A percentile compares a stretch with the other conserved stretches of the same genome.
Evolutionary conservation across 1,139 yeast species (phyloP).

Genomic region (Debaryomyces robertsiae): DNA sequence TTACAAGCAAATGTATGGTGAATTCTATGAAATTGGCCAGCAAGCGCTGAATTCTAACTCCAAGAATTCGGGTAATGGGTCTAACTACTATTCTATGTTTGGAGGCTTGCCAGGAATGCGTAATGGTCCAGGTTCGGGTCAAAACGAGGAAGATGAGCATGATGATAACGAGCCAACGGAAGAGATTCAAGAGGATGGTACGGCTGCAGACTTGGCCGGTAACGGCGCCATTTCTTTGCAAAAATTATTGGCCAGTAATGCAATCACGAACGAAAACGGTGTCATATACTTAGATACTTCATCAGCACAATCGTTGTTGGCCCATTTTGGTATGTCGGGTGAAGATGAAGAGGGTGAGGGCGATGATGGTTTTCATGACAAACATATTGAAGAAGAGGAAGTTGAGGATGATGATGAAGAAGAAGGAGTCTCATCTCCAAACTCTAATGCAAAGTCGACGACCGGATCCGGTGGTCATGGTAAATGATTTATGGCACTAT

Average conservation of each 20-base stretch:
- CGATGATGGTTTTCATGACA: constrained; percentile 25
- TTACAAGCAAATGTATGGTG: constrained; percentile 53
- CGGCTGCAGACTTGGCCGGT: constrained; percentile 22
- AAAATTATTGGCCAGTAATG: constrained; percentile 53
- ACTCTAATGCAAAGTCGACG: constrained; percentile 7
- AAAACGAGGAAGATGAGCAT: constrained; percentile 13
- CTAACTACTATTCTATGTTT: constrained; percentile 19
- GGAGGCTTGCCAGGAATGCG: constrained; percentile 28
- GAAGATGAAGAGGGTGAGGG: constrained; percentile 27
- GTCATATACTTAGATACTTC: constrained; percentile 55
- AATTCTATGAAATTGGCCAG: constrained; percentile 43
- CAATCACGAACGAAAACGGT: constrained; percentile 58
- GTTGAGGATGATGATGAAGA: constrained; percentile 18
- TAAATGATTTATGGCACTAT: constrained; percentile 1
- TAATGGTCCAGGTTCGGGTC: constrained; percentile 17
- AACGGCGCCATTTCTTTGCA: constrained; percentile 54
- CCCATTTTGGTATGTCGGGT: constrained; percentile 50
- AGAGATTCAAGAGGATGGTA: constrained; percentile 24
- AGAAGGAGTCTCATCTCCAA: constrained; percentile 8
- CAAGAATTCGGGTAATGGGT: constrained; percentile 18
- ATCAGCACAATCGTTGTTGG: constrained; percentile 51
- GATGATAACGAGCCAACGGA: constrained; percentile 24
- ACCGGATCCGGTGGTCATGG: not conserved
- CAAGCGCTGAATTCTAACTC: constrained; percentile 27
- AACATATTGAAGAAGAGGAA: constrained; percentile 31